Conservation (phyloP, 2,329 filamentous ascomycete genomes). For the Cercospora citrullina region DNA sequence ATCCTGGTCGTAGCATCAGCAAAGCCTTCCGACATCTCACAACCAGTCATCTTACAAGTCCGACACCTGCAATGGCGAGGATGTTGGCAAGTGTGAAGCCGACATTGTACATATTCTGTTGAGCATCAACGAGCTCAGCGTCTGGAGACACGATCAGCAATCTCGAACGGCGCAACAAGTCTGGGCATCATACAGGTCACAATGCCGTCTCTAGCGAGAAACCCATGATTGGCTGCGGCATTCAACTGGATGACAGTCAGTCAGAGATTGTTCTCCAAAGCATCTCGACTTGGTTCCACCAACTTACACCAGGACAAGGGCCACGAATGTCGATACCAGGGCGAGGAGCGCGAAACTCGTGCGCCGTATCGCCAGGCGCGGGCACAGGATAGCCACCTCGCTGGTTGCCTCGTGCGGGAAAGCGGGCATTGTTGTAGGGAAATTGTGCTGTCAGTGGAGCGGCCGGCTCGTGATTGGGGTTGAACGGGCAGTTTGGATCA, state of each 20-base stretch:
- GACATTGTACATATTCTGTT: constrained; percentile 48
- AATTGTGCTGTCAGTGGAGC: constrained; percentile 36
- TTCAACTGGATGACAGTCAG: background rate
- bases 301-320: constrained; percentile 39
- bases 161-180: background rate
- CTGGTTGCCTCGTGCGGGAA: constrained; percentile 45
- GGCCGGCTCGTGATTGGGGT: constrained; percentile 42
- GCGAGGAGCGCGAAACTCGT: constrained; percentile 41
- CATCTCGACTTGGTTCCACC: background rate
- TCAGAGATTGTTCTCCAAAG: background rate
- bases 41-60: too few species aligned
- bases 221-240: constrained; percentile 36
- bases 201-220: constrained; percentile 47
- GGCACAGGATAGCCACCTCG: constrained; percentile 49
- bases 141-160: constrained; percentile 23
- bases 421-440: constrained; percentile 47
- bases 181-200: constrained; percentile 34
- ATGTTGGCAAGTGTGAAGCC: constrained; percentile 43
- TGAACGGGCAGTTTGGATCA: constrained; percentile 40
- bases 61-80: constrained; percentile 34
- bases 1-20: constrained; percentile 7
- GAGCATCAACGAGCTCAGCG: constrained; percentile 44
- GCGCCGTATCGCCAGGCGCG: constrained; percentile 43
- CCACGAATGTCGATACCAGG: constrained; percentile 44
- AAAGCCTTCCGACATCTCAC: constrained; percentile 20